Percentiles rank a stretch among this genome's conserved stretches.
Conservation (phyloP, 805 yeast species). For the Yarrowia sp. region DNA sequence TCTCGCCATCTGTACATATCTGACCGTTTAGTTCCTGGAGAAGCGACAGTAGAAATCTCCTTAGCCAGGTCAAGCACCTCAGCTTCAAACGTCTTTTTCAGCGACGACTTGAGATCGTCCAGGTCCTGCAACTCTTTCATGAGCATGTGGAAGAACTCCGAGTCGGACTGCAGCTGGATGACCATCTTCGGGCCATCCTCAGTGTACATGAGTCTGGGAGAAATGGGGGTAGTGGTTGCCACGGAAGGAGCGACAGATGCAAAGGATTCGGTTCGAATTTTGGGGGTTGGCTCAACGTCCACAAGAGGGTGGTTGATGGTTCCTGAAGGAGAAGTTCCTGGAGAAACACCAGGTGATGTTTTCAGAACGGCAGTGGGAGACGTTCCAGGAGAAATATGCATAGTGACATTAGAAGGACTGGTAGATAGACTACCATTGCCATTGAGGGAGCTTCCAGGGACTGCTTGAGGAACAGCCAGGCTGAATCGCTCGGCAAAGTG, state of each 20-base stretch:
- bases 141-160: conserved; percentile 58
- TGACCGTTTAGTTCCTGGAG: conserved; percentile 45
- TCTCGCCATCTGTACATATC: conserved; percentile 72
- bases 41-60: conserved; percentile 42
- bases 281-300: background rate
- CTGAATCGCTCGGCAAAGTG: background rate
- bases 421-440: background rate
- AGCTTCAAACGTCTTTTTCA: conserved; percentile 45
- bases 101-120: conserved; percentile 44
- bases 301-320: background rate
- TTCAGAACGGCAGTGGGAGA: background rate
- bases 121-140: conserved; percentile 53
- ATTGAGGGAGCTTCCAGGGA: background rate
- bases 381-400: conserved; percentile 10
- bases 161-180: conserved; percentile 54
- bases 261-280: background rate
- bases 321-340: background rate
- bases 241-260: background rate
- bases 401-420: background rate
- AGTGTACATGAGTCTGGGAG: conserved; percentile 23
- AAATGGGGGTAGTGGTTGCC: conserved; percentile 5
- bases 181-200: conserved; percentile 33
- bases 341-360: background rate
- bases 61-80: conserved; percentile 47
- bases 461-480: background rate